Conservation (phyloP, 257 asterid species). For the Paraleonurus japonicus region DNA sequence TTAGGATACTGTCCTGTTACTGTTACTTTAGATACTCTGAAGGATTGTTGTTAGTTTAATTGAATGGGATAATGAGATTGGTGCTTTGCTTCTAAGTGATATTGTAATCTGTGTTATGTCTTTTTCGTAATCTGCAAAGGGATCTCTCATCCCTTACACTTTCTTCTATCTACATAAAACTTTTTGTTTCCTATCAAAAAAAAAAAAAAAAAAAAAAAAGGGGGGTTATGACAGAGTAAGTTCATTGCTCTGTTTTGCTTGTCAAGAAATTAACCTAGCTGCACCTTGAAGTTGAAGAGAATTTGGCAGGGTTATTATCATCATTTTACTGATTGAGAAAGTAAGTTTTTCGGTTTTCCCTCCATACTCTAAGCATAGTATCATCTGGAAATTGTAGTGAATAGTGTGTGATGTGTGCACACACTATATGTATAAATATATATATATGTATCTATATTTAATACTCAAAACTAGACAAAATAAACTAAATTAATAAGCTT, state of each 20-base stretch:
- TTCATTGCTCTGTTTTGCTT: background rate
- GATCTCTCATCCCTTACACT: background rate
- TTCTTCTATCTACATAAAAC: background rate
- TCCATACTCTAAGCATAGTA: background rate
- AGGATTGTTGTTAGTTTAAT: background rate
- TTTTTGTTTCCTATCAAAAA: background rate
- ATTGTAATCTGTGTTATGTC: background rate
- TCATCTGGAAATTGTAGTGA: background rate
- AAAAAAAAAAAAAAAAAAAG: no score
- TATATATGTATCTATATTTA: background rate
- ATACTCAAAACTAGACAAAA: background rate
- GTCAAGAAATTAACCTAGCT: background rate
- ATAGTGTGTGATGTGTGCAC: background rate
- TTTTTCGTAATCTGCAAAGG: background rate
- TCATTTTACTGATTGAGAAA: background rate
- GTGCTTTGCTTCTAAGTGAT: background rate
- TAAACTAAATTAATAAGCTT: background rate
- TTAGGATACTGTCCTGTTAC: background rate
- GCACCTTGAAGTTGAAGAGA: constrained; percentile 1
- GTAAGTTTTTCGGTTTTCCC: background rate
- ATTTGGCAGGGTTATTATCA: background rate
- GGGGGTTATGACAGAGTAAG: background rate
- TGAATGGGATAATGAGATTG: background rate
- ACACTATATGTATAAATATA: background rate
- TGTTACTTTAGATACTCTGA: background rate